These are phyloP conservation scores for Cunninghamia lanceolata DNA, from an alignment of 75 land plant genomes.

Conservation along the genomic window DNA sequence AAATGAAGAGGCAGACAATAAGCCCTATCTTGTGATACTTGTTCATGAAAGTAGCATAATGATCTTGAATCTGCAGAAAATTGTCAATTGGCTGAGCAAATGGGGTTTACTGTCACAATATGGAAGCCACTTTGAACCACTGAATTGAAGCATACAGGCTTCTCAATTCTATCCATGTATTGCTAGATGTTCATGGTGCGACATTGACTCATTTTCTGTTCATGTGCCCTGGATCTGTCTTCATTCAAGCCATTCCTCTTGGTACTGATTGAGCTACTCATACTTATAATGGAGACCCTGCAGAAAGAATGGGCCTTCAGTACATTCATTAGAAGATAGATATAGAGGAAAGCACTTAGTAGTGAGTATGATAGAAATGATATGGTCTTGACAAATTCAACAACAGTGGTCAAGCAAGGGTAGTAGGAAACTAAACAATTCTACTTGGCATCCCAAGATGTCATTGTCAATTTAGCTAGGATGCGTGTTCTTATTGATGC, in stretches of 20 bases:
- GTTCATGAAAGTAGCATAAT: too few species aligned
- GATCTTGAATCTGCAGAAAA: too few species aligned
- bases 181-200: slow-evolving; percentile 84
- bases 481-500: neutral
- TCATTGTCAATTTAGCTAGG: neutral
- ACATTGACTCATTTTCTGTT: too few species aligned
- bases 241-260: slow-evolving; percentile 79
- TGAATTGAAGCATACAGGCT: slow-evolving; percentile 53
- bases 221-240: too few species aligned
- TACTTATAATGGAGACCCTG: too few species aligned
- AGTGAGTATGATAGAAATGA: too few species aligned
- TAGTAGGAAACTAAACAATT: neutral
- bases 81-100: too few species aligned
- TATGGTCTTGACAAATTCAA: neutral
- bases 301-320: too few species aligned
- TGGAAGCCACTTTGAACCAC: slow-evolving; percentile 43
- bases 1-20: too few species aligned
- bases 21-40: too few species aligned
- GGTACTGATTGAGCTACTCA: slow-evolving; percentile 92
- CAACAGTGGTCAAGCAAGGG: neutral
- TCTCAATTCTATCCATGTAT: slow-evolving; percentile 53
- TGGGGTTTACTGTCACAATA: slow-evolving; percentile 46
- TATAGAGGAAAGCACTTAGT: too few species aligned
- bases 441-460: neutral
- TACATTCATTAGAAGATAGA: too few species aligned